phyloP scores from a whole-genome alignment of 2,329 filamentous ascomycete species.

The Trichophyton benhamiae region DNA sequence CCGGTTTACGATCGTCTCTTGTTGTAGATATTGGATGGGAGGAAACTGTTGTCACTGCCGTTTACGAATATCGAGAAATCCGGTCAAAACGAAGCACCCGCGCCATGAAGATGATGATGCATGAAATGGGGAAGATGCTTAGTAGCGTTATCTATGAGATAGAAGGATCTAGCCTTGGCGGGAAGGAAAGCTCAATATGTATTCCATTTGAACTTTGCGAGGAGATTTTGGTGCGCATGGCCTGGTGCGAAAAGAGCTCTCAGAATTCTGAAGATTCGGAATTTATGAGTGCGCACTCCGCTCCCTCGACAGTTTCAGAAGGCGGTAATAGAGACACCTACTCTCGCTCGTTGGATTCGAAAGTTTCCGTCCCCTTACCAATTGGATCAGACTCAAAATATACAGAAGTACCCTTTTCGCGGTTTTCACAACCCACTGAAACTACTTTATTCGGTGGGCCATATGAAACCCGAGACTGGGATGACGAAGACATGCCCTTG shows the following conservation, averaged over 20 bases:
- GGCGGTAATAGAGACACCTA: conserved; percentile 6
- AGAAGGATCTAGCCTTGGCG: conserved; percentile 12
- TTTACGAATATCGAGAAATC: conserved; percentile 86
- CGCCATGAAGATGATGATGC: conserved; percentile 58
- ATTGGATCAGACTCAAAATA: conserved; percentile 30
- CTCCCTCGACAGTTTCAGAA: conserved; percentile 15
- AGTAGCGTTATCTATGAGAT: conserved; percentile 18
- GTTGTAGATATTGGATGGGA: conserved; percentile 88
- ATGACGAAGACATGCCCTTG: conserved; percentile 76
- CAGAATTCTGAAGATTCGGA: conserved; percentile 5
- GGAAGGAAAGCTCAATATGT: conserved; percentile 27
- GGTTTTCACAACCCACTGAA: conserved; percentile 63
- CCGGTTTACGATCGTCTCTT: conserved; percentile 73
- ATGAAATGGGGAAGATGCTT: conserved; percentile 47
- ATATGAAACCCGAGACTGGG: conserved; percentile 47
- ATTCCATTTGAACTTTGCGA: conserved; percentile 69
- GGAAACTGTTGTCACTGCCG: conserved; percentile 71
- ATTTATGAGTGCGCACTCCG: not conserved
- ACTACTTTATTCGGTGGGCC: conserved; percentile 55
- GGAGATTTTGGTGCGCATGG: conserved; percentile 60
- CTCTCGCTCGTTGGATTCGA: conserved; percentile 16
- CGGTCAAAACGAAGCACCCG: conserved; percentile 57
- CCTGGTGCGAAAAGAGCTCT: conserved; percentile 53
- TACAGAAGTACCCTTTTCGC: conserved; percentile 54
- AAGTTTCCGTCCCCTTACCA: conserved; percentile 34